Evolutionary conservation across 192 early-diverging fungal species (phyloP), one percentile per base, ranked within the genome.

Genomic region (Podila verticillata): DNA sequence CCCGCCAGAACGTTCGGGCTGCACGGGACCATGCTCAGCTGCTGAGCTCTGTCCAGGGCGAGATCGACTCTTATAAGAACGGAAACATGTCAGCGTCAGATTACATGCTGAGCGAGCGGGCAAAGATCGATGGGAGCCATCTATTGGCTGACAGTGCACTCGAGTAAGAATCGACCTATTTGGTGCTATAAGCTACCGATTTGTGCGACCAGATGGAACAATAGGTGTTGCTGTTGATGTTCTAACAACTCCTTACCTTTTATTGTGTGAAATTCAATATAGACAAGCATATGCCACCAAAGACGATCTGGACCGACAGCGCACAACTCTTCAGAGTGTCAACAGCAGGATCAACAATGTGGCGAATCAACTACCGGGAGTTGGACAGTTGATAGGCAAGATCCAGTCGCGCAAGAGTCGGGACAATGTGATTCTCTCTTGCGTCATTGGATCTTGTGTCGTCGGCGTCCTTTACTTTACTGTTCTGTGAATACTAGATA

Each of bases 271-370:
- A n/a, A n/a, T 49, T 15, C 5, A 22, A 54, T 30, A 64, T 81
- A 94, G 92, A 51, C 93, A 94, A 89, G 94, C 94, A 30, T 92
- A 90, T 80, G 86, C 82, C 56, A 89, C 92, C 19, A 83, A 91
- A 22, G 90, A 89, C 35, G 91, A 87, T 47, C 73, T 95, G 49
- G 85, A 87, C 32, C 70, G 87, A 32, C 93, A 95, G 73, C 82
- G 92, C 22, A 61, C 74, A 2, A 87, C 84, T 31, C 64, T 95
- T 28, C 82, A 75, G 58, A 87, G 85, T 24, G 82, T 90, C 20
- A 86, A 87, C 63, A 77, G 81, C 22, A 70, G 92, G 56, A 82
- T 95, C 54, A 69, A 66, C 19, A 86, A 85, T 19, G 77, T 92
- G 17, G 72, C 89, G 58, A 83, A 80, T 15, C 84, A 85, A 57